Evolutionary conservation across 176 grass and related monocot species (phyloP), one percentile per base, ranked within the genome.

Genomic region (Oryza officinalis): DNA sequence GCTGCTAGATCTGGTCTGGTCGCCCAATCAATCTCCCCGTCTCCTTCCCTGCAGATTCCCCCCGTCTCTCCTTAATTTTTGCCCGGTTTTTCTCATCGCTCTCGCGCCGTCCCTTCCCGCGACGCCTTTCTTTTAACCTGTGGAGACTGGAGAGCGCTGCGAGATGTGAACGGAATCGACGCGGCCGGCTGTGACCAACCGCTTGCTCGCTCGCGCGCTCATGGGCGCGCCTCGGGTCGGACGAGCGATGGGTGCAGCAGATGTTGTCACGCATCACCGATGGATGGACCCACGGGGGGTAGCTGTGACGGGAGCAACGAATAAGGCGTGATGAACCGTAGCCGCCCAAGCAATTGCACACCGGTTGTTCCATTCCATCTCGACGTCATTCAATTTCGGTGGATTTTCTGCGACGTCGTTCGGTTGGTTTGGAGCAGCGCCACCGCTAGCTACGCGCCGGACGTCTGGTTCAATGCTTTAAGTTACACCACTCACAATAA

Each of bases 111-210:
- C 26, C 47, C 8, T 57, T 13, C 18, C 30, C 23, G 46, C 41
- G 17, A 20, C 65, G 50, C 66, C 25, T 23, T 75, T 50, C 43
- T 73, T 5, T 37, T 8, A 11, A 31, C 71, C 22, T 12, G 14
- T 31, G 25, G 15, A 38, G 37, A 8, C 37, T 38, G 37, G 33
- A 30, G 44, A 8, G 0, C 0, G 45, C 9, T 17, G 65, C 60
- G 12, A 61, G 12, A 71, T 63, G 80, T 69, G 80, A 64, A 72
- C 30, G 73, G 80, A 41, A 66, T 83, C 66, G 49, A 17, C 14
- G 49, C 49, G 13, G 45, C 45, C 45, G 49, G 50, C 50, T 18
- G 47, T 17, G 47, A 6, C 47, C 47, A 49, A 17, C 46, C 46
- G 45, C 45, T 46, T 2, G 45, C 43, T 1, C 43, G 43, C 9